Conservation (phyloP, 2,329 filamentous ascomycete species). For the Colletotrichum sp. region DNA sequence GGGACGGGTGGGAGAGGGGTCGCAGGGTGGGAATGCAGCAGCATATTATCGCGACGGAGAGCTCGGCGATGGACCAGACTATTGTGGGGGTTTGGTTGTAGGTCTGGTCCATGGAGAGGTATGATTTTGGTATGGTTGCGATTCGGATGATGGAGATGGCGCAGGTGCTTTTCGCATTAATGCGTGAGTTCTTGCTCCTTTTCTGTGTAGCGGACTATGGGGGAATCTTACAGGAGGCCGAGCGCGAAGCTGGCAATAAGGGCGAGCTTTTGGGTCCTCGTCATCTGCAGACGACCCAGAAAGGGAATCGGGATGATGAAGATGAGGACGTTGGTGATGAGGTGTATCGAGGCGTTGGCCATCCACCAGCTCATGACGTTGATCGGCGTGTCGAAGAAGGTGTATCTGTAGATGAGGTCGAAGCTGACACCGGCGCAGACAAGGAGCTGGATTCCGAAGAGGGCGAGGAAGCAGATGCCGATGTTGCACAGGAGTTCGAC, state of each 20-base stretch:
- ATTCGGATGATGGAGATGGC: slow-evolving; percentile 30
- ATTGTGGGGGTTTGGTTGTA: slow-evolving; percentile 35
- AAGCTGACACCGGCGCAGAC: slow-evolving; percentile 2
- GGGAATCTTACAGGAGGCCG: slow-evolving; percentile 17
- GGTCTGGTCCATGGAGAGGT: slow-evolving; percentile 32
- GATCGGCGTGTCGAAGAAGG: background rate
- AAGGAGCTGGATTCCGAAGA: slow-evolving; percentile 15
- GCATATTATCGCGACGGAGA: slow-evolving; percentile 43
- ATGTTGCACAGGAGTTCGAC: slow-evolving; percentile 20
- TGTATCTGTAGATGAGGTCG: background rate
- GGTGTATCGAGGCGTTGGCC: slow-evolving; percentile 12
- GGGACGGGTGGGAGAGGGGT: slow-evolving; percentile 23
- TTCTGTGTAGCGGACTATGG: no score
- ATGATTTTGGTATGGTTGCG: slow-evolving; percentile 30
- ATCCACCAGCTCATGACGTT: slow-evolving; percentile 16
- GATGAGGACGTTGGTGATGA: slow-evolving; percentile 22
- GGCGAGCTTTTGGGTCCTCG: slow-evolving; percentile 9
- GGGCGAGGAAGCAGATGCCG: slow-evolving; percentile 9
- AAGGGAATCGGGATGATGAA: slow-evolving; percentile 20
- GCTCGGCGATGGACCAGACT: slow-evolving; percentile 44
- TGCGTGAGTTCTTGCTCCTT: background rate
- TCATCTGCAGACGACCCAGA: slow-evolving; percentile 4
- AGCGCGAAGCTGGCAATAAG: slow-evolving; percentile 17
- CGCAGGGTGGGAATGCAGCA: slow-evolving; percentile 43
- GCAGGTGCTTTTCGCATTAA: background rate